Base-by-base conservation (phyloP, 2,329 filamentous ascomycete species). In the Aureobasidium sp. region DNA sequence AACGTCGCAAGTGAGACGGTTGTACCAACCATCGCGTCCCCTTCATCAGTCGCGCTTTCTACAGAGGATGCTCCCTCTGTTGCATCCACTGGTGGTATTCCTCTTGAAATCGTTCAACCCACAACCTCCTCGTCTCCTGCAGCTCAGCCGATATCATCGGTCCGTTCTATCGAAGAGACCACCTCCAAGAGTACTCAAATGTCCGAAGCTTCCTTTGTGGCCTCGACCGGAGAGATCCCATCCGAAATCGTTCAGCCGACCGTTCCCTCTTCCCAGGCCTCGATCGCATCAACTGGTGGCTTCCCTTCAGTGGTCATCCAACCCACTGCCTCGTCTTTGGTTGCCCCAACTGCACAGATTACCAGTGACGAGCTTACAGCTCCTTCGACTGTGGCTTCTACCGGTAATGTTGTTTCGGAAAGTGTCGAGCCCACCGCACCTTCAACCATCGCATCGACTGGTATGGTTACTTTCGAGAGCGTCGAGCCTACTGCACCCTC, bases 381-480 rank as follows among this genome's bases (percentile, higher is more conserved):
- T 3, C 4, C 50, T 40, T 40, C 50, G 17, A 40, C 23, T n/a
- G 50, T 43, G 13, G 57, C 57, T 17, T 51, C 57, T 21, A 51
- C 57, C 5, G 57, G 45, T 13, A 21, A 25, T 21, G 45, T 46
- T 25, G 13, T 21, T 15, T 21, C 35, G 6, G 57, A 60, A 10
- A 60, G 37, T 27, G 57, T 61, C 10, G 33, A 54, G 23, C 60
- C 60, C 23, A 61, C 60, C 13, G 50, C 35, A 17, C 35, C 59
- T 29, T 43, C 57, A 3, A 21, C n/a, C n/a, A n/a, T n/a, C n/a
- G n/a, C n/a, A n/a, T n/a, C n/a, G n/a, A n/a, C n/a, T n/a, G n/a
- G n/a, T n/a, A n/a, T n/a, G n/a, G n/a, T n/a, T n/a, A n/a, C n/a
- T n/a, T n/a, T n/a, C n/a, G n/a, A n/a, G n/a, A n/a, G n/a, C n/a